These are phyloP conservation scores for Tothia fuscella DNA, from an alignment of 2,329 filamentous ascomycete genomes.

Conservation along the genomic window DNA sequence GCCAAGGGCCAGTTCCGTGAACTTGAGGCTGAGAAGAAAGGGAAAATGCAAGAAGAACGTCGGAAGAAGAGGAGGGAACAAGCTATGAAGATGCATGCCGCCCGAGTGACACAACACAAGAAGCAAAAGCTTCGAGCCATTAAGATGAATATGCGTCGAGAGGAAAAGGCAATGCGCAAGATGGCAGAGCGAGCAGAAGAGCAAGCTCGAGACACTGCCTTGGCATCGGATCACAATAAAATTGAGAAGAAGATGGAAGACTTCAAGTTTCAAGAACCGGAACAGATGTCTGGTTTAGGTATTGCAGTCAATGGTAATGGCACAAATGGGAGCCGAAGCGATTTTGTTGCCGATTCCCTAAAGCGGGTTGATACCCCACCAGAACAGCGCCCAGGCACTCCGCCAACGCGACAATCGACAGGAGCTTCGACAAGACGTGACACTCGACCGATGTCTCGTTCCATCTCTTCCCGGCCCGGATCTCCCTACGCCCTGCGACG, in stretches of 20 bases:
- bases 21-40: conserved; percentile 35
- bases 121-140: conserved; percentile 26
- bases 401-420: neutral
- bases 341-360: conserved; percentile 1
- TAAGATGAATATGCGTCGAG: conserved; percentile 23
- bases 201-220: conserved; percentile 6
- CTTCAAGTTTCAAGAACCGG: conserved; percentile 7
- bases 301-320: conserved; percentile 6
- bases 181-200: conserved; percentile 10
- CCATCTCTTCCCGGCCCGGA: conserved; percentile 2
- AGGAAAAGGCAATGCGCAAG: conserved; percentile 10
- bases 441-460: conserved; percentile 2
- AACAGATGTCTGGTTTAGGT: conserved; percentile 2
- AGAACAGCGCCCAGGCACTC: conserved; percentile 1
- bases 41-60: conserved; percentile 26
- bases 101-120: conserved; percentile 23
- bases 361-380: conserved; percentile 3
- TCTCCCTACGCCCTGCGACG: conserved; percentile 1
- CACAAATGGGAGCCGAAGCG: no score
- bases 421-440: neutral
- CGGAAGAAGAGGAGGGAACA: conserved; percentile 24
- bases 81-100: conserved; percentile 26
- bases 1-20: conserved; percentile 48
- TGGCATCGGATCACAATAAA: no score
- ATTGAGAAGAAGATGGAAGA: conserved; percentile 9